These are phyloP conservation scores for Goniomonas avonlea DNA, from an alignment of 78 protist genomes.

Conservation along the genomic window DNA sequence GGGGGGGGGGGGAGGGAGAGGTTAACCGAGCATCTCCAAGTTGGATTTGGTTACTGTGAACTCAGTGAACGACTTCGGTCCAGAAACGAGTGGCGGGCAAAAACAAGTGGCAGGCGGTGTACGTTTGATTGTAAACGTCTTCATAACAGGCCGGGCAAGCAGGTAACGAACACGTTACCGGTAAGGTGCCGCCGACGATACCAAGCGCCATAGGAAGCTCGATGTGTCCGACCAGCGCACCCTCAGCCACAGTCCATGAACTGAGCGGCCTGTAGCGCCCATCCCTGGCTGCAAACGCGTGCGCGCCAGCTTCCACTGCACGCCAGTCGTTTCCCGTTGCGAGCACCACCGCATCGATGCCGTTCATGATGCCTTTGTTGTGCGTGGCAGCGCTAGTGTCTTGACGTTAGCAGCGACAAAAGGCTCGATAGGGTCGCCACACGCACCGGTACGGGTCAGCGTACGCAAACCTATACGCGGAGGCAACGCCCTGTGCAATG, in stretches of 20 bases:
- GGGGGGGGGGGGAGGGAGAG: no score
- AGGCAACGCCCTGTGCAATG: constrained; percentile 21
- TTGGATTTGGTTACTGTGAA: no score
- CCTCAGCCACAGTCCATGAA: background rate
- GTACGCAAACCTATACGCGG: constrained; percentile 22
- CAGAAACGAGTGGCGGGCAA: no score
- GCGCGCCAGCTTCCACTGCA: constrained; percentile 21
- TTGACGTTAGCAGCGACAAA: no score
- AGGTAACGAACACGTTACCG: no score
- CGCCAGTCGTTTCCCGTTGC: constrained; percentile 48
- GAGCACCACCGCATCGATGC: constrained; percentile 38
- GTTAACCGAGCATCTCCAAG: no score
- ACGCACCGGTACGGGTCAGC: constrained; percentile 36
- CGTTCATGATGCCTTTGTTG: constrained; percentile 47
- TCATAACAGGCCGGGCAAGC: no score
- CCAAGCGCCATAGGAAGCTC: constrained; percentile 20
- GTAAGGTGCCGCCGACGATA: no score
- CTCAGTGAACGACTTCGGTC: no score
- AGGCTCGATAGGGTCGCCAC: no score
- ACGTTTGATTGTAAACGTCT: no score
- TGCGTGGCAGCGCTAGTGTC: constrained; percentile 8
- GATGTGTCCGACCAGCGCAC: background rate
- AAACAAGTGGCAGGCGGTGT: no score
- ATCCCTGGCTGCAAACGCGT: background rate
- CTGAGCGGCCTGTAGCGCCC: background rate